These are phyloP conservation scores for Plectosphaerella plurivora DNA, from an alignment of 2,329 filamentous ascomycete species.

Conservation along the genomic window DNA sequence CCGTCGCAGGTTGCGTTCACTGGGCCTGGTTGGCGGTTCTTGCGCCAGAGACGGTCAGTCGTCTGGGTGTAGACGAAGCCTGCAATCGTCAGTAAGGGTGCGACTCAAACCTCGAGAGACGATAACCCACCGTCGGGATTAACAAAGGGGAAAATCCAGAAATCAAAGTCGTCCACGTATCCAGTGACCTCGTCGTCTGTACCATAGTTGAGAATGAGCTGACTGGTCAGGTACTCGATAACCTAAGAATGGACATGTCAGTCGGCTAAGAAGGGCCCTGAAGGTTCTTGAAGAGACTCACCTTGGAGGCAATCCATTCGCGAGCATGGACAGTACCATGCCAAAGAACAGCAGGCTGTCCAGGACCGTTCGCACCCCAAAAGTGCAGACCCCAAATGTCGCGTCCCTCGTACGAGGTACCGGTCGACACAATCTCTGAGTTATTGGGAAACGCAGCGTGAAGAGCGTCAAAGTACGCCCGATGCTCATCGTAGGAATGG, in stretches of 20 bases:
- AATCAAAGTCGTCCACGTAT: slow-evolving; percentile 50
- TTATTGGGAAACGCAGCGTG: slow-evolving; percentile 35
- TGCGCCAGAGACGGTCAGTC: slow-evolving; percentile 42
- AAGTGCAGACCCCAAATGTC: slow-evolving; percentile 55
- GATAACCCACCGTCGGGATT: slow-evolving; percentile 36
- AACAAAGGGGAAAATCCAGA: slow-evolving; percentile 46
- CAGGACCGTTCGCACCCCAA: slow-evolving; percentile 35
- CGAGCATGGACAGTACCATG: slow-evolving; percentile 49
- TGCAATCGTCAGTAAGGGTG: slow-evolving; percentile 2
- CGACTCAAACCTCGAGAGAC: not conserved
- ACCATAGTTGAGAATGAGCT: slow-evolving; percentile 38
- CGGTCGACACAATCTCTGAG: slow-evolving; percentile 40
- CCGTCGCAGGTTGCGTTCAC: slow-evolving; percentile 32
- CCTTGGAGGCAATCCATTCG: slow-evolving; percentile 50
- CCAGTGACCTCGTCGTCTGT: slow-evolving; percentile 28
- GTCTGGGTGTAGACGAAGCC: slow-evolving; percentile 42
- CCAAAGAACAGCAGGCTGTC: slow-evolving; percentile 45
- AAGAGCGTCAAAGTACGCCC: slow-evolving; percentile 38
- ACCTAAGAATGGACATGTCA: slow-evolving; percentile 15
- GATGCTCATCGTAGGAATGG: slow-evolving; percentile 45
- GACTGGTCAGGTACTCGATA: slow-evolving; percentile 42
- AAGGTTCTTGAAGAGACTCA: slow-evolving; percentile 41
- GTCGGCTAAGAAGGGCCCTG: not conserved
- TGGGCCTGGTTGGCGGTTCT: slow-evolving; percentile 40
- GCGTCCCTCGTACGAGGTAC: slow-evolving; percentile 38